Percentiles rank a stretch among this genome's conserved stretches.
phyloP scores from a whole-genome alignment of 805 yeast species.

The Candida nitratophila region DNA sequence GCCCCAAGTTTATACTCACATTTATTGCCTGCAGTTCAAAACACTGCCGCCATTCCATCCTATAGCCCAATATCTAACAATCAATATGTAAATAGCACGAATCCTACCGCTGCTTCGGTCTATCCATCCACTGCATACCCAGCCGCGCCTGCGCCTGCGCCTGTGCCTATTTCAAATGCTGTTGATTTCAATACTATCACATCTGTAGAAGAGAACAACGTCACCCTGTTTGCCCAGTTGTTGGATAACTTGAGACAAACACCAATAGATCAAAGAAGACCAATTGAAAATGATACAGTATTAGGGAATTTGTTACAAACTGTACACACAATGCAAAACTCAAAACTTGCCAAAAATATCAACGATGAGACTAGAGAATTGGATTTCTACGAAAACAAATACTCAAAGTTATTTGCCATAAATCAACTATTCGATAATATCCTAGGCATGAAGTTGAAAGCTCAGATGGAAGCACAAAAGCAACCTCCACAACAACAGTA shows the following conservation, averaged over 20 bases:
- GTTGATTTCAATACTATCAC: constrained; percentile 32
- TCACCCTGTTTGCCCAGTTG: constrained; percentile 62
- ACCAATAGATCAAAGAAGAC: constrained; percentile 26
- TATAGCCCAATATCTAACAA: no score
- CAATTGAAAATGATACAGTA: constrained; percentile 36
- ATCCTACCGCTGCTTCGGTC: no score
- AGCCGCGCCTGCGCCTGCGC: no score
- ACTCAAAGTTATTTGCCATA: constrained; percentile 70
- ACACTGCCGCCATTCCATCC: neutral
- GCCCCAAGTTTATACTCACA: constrained; percentile 9
- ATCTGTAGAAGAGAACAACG: constrained; percentile 59
- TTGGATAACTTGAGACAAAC: constrained; percentile 46
- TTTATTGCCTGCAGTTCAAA: constrained; percentile 3
- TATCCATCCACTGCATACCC: no score
- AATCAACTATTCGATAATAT: constrained; percentile 70
- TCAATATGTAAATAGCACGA: neutral
- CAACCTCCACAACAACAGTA: neutral
- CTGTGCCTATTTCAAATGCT: constrained; percentile 4
- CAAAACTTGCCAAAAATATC: constrained; percentile 59
- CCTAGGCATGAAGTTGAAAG: constrained; percentile 46
- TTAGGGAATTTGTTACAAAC: constrained; percentile 53
- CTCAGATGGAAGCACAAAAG: constrained; percentile 13
- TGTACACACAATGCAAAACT: constrained; percentile 49
- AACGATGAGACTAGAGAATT: constrained; percentile 53
- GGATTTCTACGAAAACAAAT: constrained; percentile 63